A percentile compares a stretch with the other conserved stretches of the same genome.
Conservation (phyloP, 129 eudicot genomes). For the Mikania micrantha region DNA sequence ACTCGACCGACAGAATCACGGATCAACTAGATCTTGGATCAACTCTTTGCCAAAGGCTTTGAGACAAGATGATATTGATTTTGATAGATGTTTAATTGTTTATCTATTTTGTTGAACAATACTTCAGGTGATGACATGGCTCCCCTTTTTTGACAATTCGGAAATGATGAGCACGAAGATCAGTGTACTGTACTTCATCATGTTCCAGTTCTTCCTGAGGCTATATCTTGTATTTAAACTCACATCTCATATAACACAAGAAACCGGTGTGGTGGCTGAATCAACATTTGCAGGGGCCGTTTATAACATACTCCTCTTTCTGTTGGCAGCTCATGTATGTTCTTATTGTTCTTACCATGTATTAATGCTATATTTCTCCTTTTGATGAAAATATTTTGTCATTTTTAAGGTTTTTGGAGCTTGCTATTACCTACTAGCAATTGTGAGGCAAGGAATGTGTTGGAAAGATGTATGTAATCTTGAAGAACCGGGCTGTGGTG, state of each 20-base stretch:
- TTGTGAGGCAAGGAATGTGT: constrained; percentile 72
- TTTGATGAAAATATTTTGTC: background rate
- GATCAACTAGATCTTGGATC: too few species aligned
- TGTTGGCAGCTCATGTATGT: constrained; percentile 81
- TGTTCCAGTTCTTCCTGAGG: constrained; percentile 58
- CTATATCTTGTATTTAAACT: constrained; percentile 55
- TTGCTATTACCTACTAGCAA: constrained; percentile 62
- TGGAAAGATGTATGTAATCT: constrained; percentile 63
- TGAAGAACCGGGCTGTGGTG: constrained; percentile 39
- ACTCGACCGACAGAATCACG: too few species aligned
- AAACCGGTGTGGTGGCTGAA: constrained; percentile 60
- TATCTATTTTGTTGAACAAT: background rate
- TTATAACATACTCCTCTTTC: constrained; percentile 53
- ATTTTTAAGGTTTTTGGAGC: constrained; percentile 61
- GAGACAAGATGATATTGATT: background rate
- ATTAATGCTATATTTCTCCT: background rate
- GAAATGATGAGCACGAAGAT: constrained; percentile 44
- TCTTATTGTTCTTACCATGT: background rate
- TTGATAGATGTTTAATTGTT: background rate
- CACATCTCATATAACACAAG: constrained; percentile 53
- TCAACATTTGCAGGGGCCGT: constrained; percentile 75
- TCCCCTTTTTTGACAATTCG: constrained; percentile 41
- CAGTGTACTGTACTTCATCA: constrained; percentile 40
- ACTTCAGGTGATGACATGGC: constrained; percentile 63
- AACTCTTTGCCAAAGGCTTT: too few species aligned